Evolutionary conservation across 2,329 filamentous ascomycete genomes (phyloP).

Genomic region (Orbilia ellipsospora): DNA sequence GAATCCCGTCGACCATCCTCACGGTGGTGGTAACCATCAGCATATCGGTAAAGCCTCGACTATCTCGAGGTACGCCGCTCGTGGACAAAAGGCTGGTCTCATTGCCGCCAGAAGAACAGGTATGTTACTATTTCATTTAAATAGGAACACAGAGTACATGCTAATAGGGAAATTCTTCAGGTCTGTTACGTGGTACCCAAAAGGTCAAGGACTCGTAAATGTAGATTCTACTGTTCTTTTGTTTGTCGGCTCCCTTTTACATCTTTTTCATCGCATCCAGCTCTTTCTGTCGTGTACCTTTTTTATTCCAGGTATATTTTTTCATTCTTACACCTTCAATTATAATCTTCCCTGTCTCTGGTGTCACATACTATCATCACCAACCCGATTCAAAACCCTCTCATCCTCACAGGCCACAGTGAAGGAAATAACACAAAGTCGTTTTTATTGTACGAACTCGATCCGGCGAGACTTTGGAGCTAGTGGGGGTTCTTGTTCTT

Average conservation of each 20-base stretch:
- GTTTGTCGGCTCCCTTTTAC: constrained; percentile 9
- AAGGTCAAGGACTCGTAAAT: constrained; percentile 91
- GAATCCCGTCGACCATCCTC: constrained; percentile 99
- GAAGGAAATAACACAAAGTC: background rate
- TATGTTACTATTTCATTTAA: background rate
- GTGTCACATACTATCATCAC: constrained; percentile 32
- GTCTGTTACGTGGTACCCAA: constrained; percentile 99
- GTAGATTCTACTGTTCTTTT: constrained; percentile 23
- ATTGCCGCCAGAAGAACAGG: constrained; percentile 99
- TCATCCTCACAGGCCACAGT: constrained; percentile 21
- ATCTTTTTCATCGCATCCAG: constrained; percentile 10
- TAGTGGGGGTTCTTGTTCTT: background rate
- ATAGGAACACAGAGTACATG: background rate
- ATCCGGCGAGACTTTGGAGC: background rate
- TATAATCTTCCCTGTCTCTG: constrained; percentile 34
- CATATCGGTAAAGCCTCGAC: constrained; percentile 99
- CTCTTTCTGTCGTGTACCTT: constrained; percentile 36
- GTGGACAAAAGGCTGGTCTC: constrained; percentile 98
- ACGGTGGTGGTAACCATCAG: constrained; percentile 99
- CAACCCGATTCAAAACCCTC: too few relatives aligned
- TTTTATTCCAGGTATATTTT: constrained; percentile 23
- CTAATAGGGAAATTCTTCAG: constrained; percentile 4
- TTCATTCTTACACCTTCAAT: constrained; percentile 11
- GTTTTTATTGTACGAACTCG: background rate
- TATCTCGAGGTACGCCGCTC: constrained; percentile 96